Percentiles rank a stretch among this genome's conserved stretches.
phyloP scores from a whole-genome alignment of 352 stramenopile genomes.

The Lagenidium sp. region DNA sequence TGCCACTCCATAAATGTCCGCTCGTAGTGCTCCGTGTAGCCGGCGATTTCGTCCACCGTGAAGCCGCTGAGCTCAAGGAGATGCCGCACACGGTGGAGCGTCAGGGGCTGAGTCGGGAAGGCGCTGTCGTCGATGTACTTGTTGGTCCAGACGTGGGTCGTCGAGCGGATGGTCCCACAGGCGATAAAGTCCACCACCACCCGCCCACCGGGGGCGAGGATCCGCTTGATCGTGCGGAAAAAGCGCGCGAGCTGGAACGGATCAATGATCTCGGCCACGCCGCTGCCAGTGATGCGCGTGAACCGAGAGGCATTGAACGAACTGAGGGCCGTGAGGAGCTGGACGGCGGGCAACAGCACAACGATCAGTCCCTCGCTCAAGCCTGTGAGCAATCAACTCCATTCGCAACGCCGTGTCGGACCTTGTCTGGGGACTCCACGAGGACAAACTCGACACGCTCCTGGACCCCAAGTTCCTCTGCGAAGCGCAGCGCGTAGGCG shows the following conservation, averaged over 20 bases:
- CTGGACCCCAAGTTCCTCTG: constrained; percentile 39
- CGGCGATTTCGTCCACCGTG: constrained; percentile 45
- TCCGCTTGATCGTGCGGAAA: constrained; percentile 53
- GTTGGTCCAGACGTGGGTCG: constrained; percentile 74
- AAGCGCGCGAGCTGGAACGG: constrained; percentile 36
- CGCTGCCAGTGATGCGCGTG: constrained; percentile 49
- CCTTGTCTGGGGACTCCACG: constrained; percentile 48
- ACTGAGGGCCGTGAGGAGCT: constrained; percentile 48
- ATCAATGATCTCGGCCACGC: constrained; percentile 41
- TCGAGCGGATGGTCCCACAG: constrained; percentile 51
- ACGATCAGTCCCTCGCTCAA: background rate
- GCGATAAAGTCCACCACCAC: constrained; percentile 64
- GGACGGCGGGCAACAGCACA: constrained; percentile 1
- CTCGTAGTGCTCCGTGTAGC: constrained; percentile 76
- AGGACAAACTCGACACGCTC: constrained; percentile 70
- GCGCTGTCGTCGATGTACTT: constrained; percentile 74
- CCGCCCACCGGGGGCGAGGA: constrained; percentile 35
- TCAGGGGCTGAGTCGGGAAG: constrained; percentile 51
- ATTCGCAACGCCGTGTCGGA: constrained; percentile 4
- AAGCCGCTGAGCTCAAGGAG: constrained; percentile 45
- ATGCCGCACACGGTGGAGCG: constrained; percentile 32
- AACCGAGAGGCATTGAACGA: constrained; percentile 53
- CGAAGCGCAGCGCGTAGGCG: constrained; percentile 47
- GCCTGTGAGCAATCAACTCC: too few relatives aligned
- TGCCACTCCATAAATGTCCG: constrained; percentile 82